Percentiles rank a stretch among this genome's conserved stretches.
Conservation (phyloP, 2,329 filamentous ascomycete genomes). For the Ascocoryne sarcoides region DNA sequence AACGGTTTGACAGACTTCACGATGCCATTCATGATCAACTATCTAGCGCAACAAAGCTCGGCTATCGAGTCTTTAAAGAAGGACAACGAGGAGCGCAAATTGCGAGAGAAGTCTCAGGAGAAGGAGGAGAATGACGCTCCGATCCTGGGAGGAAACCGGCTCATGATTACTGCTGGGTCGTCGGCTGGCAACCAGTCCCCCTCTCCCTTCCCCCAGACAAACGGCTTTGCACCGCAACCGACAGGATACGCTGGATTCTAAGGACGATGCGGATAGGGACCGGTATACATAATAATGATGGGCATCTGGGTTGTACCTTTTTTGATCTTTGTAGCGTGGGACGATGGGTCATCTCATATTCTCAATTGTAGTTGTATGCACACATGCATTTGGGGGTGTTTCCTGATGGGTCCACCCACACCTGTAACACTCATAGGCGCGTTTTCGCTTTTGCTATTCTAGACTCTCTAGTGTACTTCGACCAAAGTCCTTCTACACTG, state of each 20-base stretch:
- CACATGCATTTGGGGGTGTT: conserved; percentile 17
- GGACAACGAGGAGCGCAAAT: conserved; percentile 92
- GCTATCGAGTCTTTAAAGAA: conserved; percentile 80
- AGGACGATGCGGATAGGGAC: conserved; percentile 9
- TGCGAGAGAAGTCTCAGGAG: conserved; percentile 59
- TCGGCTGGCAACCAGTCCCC: conserved; percentile 40
- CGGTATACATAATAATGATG: conserved; percentile 28
- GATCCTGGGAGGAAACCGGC: conserved; percentile 76
- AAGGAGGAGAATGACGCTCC: conserved; percentile 90
- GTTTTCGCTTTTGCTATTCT: conserved; percentile 18
- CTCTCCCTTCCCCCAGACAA: conserved; percentile 67
- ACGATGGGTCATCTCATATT: conserved; percentile 16
- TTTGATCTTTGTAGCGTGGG: conserved; percentile 16
- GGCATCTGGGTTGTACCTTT: conserved; percentile 23
- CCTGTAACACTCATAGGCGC: conserved; percentile 27
- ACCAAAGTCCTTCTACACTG: conserved; percentile 11
- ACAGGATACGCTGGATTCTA: conserved; percentile 63
- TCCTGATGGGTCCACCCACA: conserved; percentile 7
- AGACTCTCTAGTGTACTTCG: conserved; percentile 23
- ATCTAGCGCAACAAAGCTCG: conserved; percentile 81
- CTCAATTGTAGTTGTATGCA: conserved; percentile 26
- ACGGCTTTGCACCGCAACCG: conserved; percentile 81
- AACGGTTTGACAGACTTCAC: conserved; percentile 91
- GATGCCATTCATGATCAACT: conserved; percentile 99
- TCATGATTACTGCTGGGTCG: conserved; percentile 95